Evolutionary conservation across 2,329 filamentous ascomycete genomes (phyloP).

Genomic region (Diaporthe australafricana): DNA sequence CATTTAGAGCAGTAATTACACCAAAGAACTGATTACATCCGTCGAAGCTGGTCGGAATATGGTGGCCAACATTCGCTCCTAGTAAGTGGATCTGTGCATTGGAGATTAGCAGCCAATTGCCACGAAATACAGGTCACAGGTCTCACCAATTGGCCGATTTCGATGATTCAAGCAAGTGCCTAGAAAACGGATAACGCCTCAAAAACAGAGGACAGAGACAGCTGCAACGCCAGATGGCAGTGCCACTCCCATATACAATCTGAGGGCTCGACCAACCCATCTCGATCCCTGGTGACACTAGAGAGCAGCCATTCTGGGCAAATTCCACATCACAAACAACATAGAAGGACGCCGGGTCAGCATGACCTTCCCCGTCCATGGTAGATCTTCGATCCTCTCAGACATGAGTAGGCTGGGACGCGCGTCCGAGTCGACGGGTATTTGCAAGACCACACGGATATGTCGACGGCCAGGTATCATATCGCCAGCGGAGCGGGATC

Average conservation of each 20-base stretch:
- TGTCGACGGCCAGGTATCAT: neutral
- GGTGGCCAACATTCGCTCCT: neutral
- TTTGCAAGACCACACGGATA: neutral
- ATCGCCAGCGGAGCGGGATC: neutral
- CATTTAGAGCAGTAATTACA: neutral
- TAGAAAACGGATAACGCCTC: no score
- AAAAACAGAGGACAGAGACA: neutral
- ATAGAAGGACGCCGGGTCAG: neutral
- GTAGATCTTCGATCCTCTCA: neutral
- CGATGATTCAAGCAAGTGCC: neutral
- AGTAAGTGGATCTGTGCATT: neutral
- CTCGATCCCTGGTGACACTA: neutral
- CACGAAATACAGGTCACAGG: neutral
- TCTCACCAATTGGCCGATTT: neutral
- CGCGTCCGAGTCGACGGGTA: neutral
- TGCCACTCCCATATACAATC: no score
- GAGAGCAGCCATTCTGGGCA: neutral
- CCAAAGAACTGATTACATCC: neutral
- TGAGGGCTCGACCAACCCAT: neutral
- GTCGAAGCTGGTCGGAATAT: neutral
- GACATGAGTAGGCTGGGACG: neutral
- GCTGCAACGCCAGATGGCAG: no score
- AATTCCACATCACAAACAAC: neutral
- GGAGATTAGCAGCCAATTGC: neutral
- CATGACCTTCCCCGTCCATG: neutral